Percentiles rank a stretch among this genome's conserved stretches.
These are phyloP conservation scores for Ganoderma leucocontextum DNA, from an alignment of 1,284 basidiomycete genomes.

Conservation along the genomic window DNA sequence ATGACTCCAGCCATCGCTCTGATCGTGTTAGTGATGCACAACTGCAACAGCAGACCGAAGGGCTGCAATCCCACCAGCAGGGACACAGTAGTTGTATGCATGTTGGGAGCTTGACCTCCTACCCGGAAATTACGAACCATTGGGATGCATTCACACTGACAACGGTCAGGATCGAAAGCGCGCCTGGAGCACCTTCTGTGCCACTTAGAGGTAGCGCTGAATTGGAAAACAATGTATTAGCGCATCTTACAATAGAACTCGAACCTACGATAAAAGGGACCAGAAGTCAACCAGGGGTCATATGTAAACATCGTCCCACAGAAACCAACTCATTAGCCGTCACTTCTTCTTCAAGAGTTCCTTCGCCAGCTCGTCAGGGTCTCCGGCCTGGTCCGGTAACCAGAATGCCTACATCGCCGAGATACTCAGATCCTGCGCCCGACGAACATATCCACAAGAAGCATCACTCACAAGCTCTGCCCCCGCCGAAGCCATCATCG, in stretches of 20 bases:
- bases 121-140: background rate
- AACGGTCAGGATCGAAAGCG: background rate
- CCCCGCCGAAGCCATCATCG: constrained; percentile 91
- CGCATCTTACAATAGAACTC: constrained; percentile 19
- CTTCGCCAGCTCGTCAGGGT: constrained; percentile 58
- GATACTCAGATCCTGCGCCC: background rate
- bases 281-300: background rate
- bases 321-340: background rate
- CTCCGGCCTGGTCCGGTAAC: constrained; percentile 72
- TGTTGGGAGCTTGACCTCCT: background rate
- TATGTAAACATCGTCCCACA: constrained; percentile 20
- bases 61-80: background rate
- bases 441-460: background rate
- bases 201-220: background rate
- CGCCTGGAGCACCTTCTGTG: background rate
- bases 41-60: background rate
- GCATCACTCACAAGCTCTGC: constrained; percentile 78
- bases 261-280: constrained; percentile 1
- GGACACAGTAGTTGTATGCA: background rate
- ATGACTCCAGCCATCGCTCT: background rate
- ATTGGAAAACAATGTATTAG: background rate
- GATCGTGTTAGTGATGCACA: background rate
- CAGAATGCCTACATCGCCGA: constrained; percentile 74
- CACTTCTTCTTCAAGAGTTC: constrained; percentile 54
- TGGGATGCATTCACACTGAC: background rate